A percentile compares a stretch with the other conserved stretches of the same genome.
These are phyloP conservation scores for Collybia mongolica DNA, from an alignment of 768 basidiomycete species.

Conservation along the genomic window DNA sequence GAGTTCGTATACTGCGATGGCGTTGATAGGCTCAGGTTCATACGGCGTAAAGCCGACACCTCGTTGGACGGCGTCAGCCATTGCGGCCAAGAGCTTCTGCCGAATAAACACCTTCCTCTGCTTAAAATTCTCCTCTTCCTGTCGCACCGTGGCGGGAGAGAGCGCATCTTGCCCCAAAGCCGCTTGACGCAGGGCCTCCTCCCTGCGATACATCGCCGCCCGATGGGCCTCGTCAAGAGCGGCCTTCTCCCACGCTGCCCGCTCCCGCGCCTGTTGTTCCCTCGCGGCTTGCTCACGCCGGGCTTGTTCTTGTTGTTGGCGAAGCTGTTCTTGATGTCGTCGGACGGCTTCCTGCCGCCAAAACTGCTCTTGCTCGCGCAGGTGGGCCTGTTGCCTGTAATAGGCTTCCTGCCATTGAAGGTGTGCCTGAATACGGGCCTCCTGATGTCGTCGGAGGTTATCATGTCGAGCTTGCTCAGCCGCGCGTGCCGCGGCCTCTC, in stretches of 20 bases:
- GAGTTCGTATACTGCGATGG: not conserved
- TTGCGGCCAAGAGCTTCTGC: not conserved
- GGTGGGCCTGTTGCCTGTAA: no score
- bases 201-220: no score
- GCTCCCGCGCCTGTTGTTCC: not conserved
- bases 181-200: no score
- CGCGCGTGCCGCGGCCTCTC: no score
- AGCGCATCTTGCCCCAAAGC: no score
- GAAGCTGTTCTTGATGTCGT: not conserved
- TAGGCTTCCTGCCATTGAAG: no score
- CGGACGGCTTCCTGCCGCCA: not conserved
- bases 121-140: conserved; percentile 4
- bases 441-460: no score
- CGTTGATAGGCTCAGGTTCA: not conserved
- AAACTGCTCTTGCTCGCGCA: not conserved
- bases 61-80: not conserved
- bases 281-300: no score
- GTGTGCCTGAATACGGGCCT: no score
- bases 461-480: no score
- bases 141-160: not conserved
- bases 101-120: conserved; percentile 2
- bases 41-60: not conserved
- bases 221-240: conserved; percentile 2
- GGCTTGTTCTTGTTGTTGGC: not conserved
- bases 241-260: not conserved